Percentiles rank a stretch among this genome's conserved stretches.
These are phyloP conservation scores for Rhizopus stolonifer DNA, from an alignment of 371 early-diverging fungal genomes.

Conservation along the genomic window DNA sequence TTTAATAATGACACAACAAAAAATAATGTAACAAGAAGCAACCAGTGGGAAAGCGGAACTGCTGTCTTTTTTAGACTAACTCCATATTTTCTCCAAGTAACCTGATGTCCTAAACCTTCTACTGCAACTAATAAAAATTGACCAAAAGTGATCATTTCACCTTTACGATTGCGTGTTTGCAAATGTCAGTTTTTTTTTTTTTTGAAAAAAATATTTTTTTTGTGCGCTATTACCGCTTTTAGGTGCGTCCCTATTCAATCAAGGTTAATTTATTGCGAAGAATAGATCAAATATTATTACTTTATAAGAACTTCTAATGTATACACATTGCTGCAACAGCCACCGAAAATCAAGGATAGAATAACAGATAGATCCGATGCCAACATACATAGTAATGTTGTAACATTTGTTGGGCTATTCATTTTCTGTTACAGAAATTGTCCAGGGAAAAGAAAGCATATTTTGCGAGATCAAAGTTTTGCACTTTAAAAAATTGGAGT, in stretches of 20 bases:
- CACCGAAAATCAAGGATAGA: slow-evolving; percentile 77
- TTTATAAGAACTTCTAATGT: slow-evolving; percentile 75
- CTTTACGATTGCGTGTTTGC: no score
- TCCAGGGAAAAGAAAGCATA: neutral
- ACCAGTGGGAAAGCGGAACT: slow-evolving; percentile 76
- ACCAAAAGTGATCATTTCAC: slow-evolving; percentile 80
- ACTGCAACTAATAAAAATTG: slow-evolving; percentile 81
- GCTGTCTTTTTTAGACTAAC: slow-evolving; percentile 60
- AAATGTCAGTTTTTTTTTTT: no score
- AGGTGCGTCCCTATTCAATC: slow-evolving; percentile 58
- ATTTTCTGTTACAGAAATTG: slow-evolving; percentile 1
- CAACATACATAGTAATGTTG: slow-evolving; percentile 19
- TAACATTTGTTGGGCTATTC: slow-evolving; percentile 12
- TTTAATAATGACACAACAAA: slow-evolving; percentile 79
- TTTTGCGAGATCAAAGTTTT: neutral
- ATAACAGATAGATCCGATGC: slow-evolving; percentile 50
- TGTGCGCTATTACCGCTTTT: slow-evolving; percentile 75
- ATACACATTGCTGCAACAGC: slow-evolving; percentile 90
- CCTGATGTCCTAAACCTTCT: slow-evolving; percentile 67
- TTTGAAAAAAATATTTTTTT: no score
- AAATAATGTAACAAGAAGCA: slow-evolving; percentile 75
- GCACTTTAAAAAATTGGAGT: neutral
- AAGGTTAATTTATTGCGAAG: slow-evolving; percentile 3
- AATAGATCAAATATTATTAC: slow-evolving; percentile 34
- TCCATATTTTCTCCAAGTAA: slow-evolving; percentile 51